Conservation (phyloP, 768 basidiomycete species). For the Lactarius sanguifluus region DNA sequence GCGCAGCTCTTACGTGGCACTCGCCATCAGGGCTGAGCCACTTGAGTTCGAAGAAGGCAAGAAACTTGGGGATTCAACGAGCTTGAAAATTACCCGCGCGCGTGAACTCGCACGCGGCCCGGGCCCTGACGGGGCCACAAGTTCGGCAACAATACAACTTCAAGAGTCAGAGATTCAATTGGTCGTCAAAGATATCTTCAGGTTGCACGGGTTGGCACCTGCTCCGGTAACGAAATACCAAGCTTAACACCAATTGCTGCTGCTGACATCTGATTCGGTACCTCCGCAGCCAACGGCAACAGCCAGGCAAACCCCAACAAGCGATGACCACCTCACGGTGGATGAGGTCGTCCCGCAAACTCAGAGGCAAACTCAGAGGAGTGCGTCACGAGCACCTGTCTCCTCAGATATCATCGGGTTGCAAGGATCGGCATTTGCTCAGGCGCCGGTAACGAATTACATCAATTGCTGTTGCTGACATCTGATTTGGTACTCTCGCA, state of each 20-base stretch:
- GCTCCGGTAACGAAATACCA: not conserved
- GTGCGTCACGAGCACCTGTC: too few species aligned
- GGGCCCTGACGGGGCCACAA: not conserved
- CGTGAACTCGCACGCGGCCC: conserved; percentile 43
- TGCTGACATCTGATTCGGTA: not conserved
- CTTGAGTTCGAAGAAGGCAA: conserved; percentile 53
- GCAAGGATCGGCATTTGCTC: too few species aligned
- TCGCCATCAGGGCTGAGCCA: conserved; percentile 52
- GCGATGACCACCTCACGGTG: too few species aligned
- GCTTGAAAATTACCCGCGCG: conserved; percentile 50
- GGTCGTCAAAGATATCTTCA: not conserved
- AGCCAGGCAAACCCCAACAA: too few species aligned
- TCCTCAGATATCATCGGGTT: not conserved
- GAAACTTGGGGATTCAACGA: conserved; percentile 51
- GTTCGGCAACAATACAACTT: not conserved
- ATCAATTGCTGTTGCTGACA: too few species aligned
- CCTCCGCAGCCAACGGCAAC: too few species aligned
- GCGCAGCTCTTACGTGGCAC: conserved; percentile 49
- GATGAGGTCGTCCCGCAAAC: too few species aligned
- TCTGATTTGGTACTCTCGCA: not conserved
- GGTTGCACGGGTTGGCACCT: not conserved
- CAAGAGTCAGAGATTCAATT: conserved; percentile 1
- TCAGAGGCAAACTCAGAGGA: too few species aligned
- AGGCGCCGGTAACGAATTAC: too few species aligned
- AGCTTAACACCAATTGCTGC: not conserved